These are phyloP conservation scores for Thelonectria rubi DNA, from an alignment of 2,329 filamentous ascomycete species.

Conservation along the genomic window DNA sequence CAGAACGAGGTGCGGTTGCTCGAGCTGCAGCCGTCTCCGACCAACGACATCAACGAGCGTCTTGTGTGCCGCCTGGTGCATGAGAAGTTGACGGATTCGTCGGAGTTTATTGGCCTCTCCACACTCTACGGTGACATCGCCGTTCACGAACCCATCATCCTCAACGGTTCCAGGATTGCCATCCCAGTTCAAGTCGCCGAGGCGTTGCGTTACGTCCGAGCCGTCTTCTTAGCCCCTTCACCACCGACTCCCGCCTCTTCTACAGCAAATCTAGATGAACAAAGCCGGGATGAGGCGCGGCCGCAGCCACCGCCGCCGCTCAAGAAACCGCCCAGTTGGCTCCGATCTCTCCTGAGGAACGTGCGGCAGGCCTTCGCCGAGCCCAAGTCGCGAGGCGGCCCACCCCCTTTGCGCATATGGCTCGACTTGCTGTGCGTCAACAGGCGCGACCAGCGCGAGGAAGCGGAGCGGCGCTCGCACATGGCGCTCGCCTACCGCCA, in stretches of 20 bases:
- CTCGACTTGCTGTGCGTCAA: conserved; percentile 37
- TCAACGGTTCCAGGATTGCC: conserved; percentile 30
- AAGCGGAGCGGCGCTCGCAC: conserved; percentile 31
- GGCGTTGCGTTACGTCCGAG: conserved; percentile 36
- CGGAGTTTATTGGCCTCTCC: conserved; percentile 37
- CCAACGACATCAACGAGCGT: conserved; percentile 33
- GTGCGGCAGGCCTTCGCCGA: conserved; percentile 25
- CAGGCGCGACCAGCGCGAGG: conserved; percentile 27
- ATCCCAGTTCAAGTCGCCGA: conserved; percentile 31
- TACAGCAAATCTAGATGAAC: conserved; percentile 23
- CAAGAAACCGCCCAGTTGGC: conserved; percentile 35
- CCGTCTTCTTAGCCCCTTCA: conserved; percentile 33
- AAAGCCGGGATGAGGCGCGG: background rate
- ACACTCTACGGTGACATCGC: conserved; percentile 35
- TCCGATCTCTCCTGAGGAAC: conserved; percentile 31
- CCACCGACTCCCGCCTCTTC: conserved; percentile 18
- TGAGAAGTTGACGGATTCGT: conserved; percentile 26
- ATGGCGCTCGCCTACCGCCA: conserved; percentile 34
- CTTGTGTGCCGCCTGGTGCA: conserved; percentile 36
- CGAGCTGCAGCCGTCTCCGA: conserved; percentile 33
- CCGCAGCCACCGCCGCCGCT: conserved; percentile 25
- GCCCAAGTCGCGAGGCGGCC: conserved; percentile 10
- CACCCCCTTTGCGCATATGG: conserved; percentile 35
- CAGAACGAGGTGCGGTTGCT: conserved; percentile 33
- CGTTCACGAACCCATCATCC: conserved; percentile 29